phyloP scores from a whole-genome alignment of 2,329 filamentous ascomycete species.

The Talaromyces sp. region DNA sequence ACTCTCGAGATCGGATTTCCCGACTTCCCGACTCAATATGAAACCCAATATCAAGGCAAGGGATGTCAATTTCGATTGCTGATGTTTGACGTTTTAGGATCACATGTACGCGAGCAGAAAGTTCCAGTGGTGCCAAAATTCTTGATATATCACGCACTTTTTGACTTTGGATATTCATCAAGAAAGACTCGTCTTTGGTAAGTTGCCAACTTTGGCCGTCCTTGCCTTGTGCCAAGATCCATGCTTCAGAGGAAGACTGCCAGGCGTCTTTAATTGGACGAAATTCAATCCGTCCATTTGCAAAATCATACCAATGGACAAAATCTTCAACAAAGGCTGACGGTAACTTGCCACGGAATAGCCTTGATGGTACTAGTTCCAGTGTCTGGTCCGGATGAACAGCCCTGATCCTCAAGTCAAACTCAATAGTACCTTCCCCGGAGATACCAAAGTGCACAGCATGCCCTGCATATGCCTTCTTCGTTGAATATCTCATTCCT shows the following conservation, averaged over 20 bases:
- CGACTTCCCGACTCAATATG: neutral
- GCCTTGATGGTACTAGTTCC: neutral
- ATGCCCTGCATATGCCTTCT: neutral
- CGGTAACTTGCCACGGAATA: neutral
- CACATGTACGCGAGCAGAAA: neutral
- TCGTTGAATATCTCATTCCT: conserved; percentile 34
- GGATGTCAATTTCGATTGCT: neutral
- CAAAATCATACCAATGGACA: neutral
- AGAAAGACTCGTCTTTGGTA: neutral
- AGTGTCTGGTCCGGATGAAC: neutral
- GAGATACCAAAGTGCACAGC: conserved; percentile 1
- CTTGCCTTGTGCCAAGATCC: neutral
- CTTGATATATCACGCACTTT: neutral
- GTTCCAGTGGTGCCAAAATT: neutral
- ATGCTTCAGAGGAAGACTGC: neutral
- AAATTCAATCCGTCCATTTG: neutral
- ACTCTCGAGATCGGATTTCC: neutral
- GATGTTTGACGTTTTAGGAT: neutral
- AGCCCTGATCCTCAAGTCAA: neutral
- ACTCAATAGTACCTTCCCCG: neutral
- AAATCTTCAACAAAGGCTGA: neutral
- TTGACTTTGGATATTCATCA: neutral
- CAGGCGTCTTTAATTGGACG: neutral
- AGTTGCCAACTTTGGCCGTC: neutral
- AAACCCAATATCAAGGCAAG: neutral